A percentile compares a stretch with the other conserved stretches of the same genome.
Evolutionary conservation across 2,329 filamentous ascomycete species (phyloP).

Genomic region (Chrysoporthe puriensis): DNA sequence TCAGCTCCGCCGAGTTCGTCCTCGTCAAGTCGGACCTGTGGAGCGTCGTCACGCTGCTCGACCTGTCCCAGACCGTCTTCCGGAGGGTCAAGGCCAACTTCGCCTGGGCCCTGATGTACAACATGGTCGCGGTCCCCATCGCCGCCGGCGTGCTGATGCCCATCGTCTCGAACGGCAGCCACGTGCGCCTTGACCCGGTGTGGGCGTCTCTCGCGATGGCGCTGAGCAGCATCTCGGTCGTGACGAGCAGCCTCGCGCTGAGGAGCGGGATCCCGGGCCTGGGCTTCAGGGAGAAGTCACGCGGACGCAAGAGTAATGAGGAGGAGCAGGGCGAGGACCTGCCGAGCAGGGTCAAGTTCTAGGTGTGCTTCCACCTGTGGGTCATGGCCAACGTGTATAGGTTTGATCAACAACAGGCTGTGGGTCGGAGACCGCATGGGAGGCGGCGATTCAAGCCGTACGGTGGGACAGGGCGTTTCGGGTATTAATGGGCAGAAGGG

Average conservation of each 20-base stretch:
- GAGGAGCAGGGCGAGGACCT: not conserved
- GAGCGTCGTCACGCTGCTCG: constrained; percentile 73
- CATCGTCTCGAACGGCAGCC: constrained; percentile 51
- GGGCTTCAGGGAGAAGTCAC: constrained; percentile 45
- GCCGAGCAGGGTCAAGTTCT: not conserved
- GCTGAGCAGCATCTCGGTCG: constrained; percentile 85
- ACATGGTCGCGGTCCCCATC: constrained; percentile 75
- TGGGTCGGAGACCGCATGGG: not conserved
- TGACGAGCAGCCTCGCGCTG: constrained; percentile 78
- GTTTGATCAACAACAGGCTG: not conserved
- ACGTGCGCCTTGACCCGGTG: constrained; percentile 72
- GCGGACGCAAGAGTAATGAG: not conserved
- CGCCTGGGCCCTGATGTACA: constrained; percentile 83
- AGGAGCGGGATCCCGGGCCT: constrained; percentile 51
- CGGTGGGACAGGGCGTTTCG: not conserved
- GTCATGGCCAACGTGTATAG: not conserved
- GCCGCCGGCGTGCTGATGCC: constrained; percentile 79
- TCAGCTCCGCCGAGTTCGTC: constrained; percentile 81
- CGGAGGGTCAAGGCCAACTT: constrained; percentile 83
- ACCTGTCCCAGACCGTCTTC: constrained; percentile 73
- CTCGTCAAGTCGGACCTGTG: constrained; percentile 73
- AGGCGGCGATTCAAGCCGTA: not conserved
- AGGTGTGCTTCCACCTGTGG: not conserved
- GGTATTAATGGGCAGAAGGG: not conserved
- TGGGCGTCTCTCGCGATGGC: constrained; percentile 96